Conservation (phyloP, 2,329 filamentous ascomycete species). For the Plectosphaerella plurivora region DNA sequence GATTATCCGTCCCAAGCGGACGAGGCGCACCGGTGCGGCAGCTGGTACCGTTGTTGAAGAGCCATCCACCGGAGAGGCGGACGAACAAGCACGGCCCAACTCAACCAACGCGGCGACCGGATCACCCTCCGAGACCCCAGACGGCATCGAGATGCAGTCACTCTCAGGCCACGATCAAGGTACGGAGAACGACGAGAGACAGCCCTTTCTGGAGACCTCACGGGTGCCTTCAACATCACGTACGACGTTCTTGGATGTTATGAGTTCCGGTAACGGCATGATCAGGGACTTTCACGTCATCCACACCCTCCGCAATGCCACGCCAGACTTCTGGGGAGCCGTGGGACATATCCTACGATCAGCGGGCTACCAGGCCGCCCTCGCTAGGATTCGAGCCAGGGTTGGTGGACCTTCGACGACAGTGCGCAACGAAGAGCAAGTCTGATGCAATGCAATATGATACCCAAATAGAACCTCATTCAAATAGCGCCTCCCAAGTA, state of each 20-base stretch:
- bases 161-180: constrained; percentile 20
- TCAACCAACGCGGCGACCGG: no score
- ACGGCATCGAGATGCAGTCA: constrained; percentile 42
- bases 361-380: constrained; percentile 49
- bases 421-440: background rate
- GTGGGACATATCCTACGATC: constrained; percentile 48
- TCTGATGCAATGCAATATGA: constrained; percentile 2
- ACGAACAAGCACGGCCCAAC: no score
- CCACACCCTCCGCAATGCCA: constrained; percentile 42
- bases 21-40: background rate
- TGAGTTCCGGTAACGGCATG: constrained; percentile 51
- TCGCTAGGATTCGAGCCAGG: constrained; percentile 30
- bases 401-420: background rate
- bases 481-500: constrained; percentile 8
- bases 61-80: no score
- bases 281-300: constrained; percentile 50
- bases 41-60: no score
- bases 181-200: constrained; percentile 20
- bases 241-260: constrained; percentile 35
- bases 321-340: constrained; percentile 39
- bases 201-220: constrained; percentile 11
- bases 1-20: constrained; percentile 12
- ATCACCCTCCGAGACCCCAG: constrained; percentile 1
- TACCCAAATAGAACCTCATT: constrained; percentile 3
- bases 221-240: constrained; percentile 14